phyloP scores from a whole-genome alignment of 73 alveolate species.

The Paramecium caudatum region DNA sequence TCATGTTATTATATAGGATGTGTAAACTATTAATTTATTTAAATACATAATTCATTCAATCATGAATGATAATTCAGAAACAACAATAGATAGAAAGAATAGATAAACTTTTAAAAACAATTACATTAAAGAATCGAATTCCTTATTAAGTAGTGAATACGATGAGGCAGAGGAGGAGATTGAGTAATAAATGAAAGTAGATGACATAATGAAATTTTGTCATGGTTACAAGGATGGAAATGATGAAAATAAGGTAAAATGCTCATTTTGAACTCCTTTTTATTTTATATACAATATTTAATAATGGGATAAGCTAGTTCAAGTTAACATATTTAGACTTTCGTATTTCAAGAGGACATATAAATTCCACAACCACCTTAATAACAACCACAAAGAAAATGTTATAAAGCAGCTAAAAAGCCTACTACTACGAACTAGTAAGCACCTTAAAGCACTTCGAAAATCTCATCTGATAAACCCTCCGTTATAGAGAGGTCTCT shows the following conservation, averaged over 20 bases:
- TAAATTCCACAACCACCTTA: not conserved
- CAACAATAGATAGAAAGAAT: constrained; percentile 6
- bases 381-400: constrained; percentile 1
- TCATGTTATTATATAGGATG: not conserved
- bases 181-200: constrained; percentile 17
- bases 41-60: not conserved
- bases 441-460: not conserved
- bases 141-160: not conserved
- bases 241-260: not conserved
- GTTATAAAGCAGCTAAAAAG: not conserved
- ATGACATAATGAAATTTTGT: not conserved
- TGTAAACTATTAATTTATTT: not conserved
- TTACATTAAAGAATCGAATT: not conserved
- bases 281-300: not conserved
- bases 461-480: not conserved
- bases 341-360: not conserved
- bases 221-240: not conserved
- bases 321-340: not conserved
- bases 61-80: constrained; percentile 35
- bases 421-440: not conserved
- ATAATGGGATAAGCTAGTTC: not conserved
- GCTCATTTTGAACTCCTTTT: not conserved
- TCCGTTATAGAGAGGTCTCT: not conserved
- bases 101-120: not conserved
- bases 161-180: not conserved